Evolutionary conservation across 2,329 filamentous ascomycete species (phyloP), one percentile per base, ranked within the genome.

Genomic region (Nothophoma quercina): DNA sequence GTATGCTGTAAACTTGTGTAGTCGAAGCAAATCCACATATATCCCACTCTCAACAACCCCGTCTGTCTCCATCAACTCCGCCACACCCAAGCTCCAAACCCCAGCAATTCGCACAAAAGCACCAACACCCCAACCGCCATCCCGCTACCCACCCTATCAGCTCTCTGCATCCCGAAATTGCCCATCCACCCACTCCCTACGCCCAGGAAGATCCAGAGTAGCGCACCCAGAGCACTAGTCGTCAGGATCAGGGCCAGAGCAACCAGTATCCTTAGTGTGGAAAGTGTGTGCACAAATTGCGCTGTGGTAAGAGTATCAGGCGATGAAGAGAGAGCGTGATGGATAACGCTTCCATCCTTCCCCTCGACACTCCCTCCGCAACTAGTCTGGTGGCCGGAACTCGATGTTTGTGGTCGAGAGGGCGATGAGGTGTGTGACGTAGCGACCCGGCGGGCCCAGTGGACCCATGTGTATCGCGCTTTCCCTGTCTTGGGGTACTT

Each of bases 381-480:
- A 8, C 32, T 32, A 15, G 21, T 28, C 18, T 16, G 41, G 5
- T 46, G 41, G 7, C 30, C 35, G 7, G 33, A 34, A 29, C 15
- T 29, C 3, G 38, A 52, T 10, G 34, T 56, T 5, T 42, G 19
- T 16, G 42, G 42, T 43, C 50, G 33, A 3, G 35, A 28, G 5
- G 26, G 38, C 3, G 39, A 29, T 9, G 35, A 15, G 7, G 22
- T 16, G 29, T 69, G 65, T 2, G 51, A 48, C 5, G 50, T 56
- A 16, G 67, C 60, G 1, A 72, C 51, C 9, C 74, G 65, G 36
- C 74, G 67, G 5, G 73, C 76, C 76, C 77, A 79, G 35, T 77
- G 69, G 12, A 79, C 77, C 67, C 78, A 79, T 9, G 71, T 75
- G 45, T 75, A 78, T 30, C 72, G 61, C 7, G 64, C 70, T 40